Evolutionary conservation across 805 yeast species (phyloP).

Genomic region (Lipomyces orientalis): DNA sequence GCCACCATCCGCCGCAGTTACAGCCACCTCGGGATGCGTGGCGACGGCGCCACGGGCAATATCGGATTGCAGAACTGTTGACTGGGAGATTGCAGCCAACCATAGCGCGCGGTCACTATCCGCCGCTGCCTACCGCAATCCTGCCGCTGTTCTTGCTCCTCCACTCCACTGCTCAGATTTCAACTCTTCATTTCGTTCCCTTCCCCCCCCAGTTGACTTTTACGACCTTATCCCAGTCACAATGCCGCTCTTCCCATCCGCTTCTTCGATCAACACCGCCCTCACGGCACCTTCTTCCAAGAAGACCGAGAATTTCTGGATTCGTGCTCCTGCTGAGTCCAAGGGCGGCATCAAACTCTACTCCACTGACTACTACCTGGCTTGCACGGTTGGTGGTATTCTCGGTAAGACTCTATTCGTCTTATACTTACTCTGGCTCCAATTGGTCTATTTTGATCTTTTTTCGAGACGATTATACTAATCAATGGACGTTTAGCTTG

Average conservation of each 20-base stretch:
- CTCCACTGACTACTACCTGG: conserved; percentile 67
- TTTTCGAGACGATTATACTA: neutral
- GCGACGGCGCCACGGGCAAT: neutral
- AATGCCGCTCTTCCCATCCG: conserved; percentile 50
- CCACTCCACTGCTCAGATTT: neutral
- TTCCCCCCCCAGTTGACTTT: neutral
- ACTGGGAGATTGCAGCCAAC: neutral
- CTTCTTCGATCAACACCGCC: conserved; percentile 46
- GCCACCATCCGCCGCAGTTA: neutral
- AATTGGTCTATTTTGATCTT: conserved; percentile 4
- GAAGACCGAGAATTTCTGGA: conserved; percentile 44
- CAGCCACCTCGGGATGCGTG: neutral
- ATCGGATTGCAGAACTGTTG: neutral
- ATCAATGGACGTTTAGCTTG: conserved; percentile 61
- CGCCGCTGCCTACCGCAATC: neutral
- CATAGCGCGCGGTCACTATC: conserved; percentile 1
- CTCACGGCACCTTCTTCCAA: conserved; percentile 46
- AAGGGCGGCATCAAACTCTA: conserved; percentile 55
- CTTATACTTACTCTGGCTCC: conserved; percentile 1
- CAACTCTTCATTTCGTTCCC: neutral
- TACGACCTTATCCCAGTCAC: neutral
- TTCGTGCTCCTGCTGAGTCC: conserved; percentile 33
- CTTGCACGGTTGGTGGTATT: conserved; percentile 80
- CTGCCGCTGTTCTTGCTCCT: neutral
- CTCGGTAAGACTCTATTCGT: conserved; percentile 44